phyloP scores from a whole-genome alignment of 768 basidiomycete species.

The Pleurotus tuoliensis region DNA sequence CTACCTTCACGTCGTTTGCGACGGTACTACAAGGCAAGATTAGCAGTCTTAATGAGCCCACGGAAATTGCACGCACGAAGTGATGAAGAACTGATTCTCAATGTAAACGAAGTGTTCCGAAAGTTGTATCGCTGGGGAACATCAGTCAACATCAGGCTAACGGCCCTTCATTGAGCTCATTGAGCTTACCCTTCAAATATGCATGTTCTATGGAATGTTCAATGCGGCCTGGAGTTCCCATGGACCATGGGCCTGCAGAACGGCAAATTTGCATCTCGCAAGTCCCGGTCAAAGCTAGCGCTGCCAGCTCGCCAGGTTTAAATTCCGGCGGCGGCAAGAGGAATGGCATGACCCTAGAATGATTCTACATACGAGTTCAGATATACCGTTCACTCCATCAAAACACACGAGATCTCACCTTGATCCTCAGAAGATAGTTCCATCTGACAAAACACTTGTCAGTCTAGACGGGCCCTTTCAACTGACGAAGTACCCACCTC shows the following conservation, averaged over 20 bases:
- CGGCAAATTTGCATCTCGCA: conserved; percentile 97
- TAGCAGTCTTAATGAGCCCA: neutral
- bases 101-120: conserved; percentile 99
- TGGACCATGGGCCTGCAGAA: conserved; percentile 93
- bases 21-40: conserved; percentile 50
- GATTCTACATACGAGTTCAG: conserved; percentile 54
- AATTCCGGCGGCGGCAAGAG: conserved; percentile 92
- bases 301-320: conserved; percentile 69
- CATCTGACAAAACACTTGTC: conserved; percentile 49
- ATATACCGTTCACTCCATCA: neutral
- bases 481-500: conserved; percentile 43
- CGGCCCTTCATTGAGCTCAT: neutral
- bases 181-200: conserved; percentile 72
- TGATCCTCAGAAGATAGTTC: conserved; percentile 92
- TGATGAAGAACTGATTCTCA: conserved; percentile 92
- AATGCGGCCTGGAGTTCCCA: conserved; percentile 80
- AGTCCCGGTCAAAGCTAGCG: conserved; percentile 86
- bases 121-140: conserved; percentile 72
- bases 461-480: neutral
- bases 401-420: conserved; percentile 45
- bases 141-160: neutral
- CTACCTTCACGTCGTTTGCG: conserved; percentile 80
- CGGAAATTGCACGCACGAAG: conserved; percentile 56
- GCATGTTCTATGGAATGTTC: conserved; percentile 96
- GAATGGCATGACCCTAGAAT: conserved; percentile 90